phyloP scores from a whole-genome alignment of 306 rosid species.

The Lathyrus oleraceus region DNA sequence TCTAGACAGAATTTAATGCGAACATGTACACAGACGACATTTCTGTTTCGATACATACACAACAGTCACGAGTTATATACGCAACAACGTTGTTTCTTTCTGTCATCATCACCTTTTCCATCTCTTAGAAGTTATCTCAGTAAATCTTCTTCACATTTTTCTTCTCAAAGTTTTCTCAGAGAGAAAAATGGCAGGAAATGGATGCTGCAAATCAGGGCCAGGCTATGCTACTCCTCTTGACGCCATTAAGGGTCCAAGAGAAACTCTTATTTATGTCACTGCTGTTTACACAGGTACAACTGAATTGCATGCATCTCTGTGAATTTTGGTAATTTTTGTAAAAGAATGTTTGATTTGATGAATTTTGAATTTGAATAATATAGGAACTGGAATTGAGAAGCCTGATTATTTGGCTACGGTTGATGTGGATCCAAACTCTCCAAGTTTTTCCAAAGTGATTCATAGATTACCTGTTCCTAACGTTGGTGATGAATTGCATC shows the following conservation, averaged over 20 bases:
- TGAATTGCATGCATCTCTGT: background rate
- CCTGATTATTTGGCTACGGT: constrained; percentile 95
- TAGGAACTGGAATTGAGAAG: constrained; percentile 87
- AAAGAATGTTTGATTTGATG: background rate
- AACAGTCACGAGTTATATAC: background rate
- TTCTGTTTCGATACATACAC: background rate
- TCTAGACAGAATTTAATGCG: background rate
- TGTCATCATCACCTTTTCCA: background rate
- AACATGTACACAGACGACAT: background rate
- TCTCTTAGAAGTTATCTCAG: background rate
- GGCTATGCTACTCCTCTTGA: constrained; percentile 77
- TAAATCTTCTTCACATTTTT: background rate
- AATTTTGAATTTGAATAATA: background rate
- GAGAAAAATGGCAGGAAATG: constrained; percentile 8
- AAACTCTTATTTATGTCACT: constrained; percentile 75
- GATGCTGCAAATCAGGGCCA: constrained; percentile 74
- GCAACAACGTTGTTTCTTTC: background rate
- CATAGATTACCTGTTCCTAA: constrained; percentile 67
- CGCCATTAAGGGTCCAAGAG: constrained; percentile 91
- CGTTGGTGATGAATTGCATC: constrained; percentile 87
- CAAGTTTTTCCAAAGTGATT: constrained; percentile 79
- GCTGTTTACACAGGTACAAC: constrained; percentile 63
- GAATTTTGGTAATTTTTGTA: background rate
- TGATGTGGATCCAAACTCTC: constrained; percentile 83
- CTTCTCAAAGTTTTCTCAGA: background rate